Percentiles rank a stretch among this genome's conserved stretches.
Evolutionary conservation across 495 filamentous ascomycete genomes (phyloP).

Genomic region (Rhypophila decipiens): DNA sequence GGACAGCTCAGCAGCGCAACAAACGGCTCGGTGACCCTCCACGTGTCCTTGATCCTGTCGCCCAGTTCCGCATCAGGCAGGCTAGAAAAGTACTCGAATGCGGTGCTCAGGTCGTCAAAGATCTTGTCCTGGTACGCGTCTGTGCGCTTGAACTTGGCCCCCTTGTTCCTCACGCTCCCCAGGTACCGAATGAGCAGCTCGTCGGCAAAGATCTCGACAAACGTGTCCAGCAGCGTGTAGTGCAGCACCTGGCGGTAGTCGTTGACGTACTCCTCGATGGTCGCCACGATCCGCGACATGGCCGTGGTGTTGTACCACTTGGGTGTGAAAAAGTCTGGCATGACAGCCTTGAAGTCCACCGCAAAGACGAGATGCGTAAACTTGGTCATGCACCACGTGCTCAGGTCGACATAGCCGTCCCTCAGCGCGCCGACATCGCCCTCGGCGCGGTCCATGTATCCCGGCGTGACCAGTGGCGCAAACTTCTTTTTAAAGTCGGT

Average conservation of each 20-base stretch:
- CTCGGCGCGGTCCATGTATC: slow-evolving; percentile 68
- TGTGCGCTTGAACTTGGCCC: slow-evolving; percentile 76
- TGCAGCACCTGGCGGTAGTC: slow-evolving; percentile 80
- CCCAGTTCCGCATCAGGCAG: slow-evolving; percentile 43
- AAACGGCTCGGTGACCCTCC: slow-evolving; percentile 81
- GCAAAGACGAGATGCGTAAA: slow-evolving; percentile 80
- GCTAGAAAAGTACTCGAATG: slow-evolving; percentile 68
- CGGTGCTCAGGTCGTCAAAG: slow-evolving; percentile 79
- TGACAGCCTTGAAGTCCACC: slow-evolving; percentile 74
- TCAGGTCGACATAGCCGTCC: slow-evolving; percentile 89
- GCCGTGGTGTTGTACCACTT: slow-evolving; percentile 78
- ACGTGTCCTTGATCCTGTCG: slow-evolving; percentile 72
- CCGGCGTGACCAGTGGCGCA: slow-evolving; percentile 67
- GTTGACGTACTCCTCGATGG: slow-evolving; percentile 86
- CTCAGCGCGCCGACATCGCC: slow-evolving; percentile 66
- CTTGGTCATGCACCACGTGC: slow-evolving; percentile 79
- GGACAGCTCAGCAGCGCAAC: slow-evolving; percentile 66
- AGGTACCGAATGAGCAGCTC: slow-evolving; percentile 84
- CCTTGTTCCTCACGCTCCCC: slow-evolving; percentile 77
- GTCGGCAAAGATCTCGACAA: slow-evolving; percentile 84
- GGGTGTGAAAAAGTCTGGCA: slow-evolving; percentile 84
- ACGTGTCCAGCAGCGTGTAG: slow-evolving; percentile 78
- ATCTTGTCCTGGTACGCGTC: slow-evolving; percentile 86
- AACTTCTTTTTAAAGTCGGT: slow-evolving; percentile 74
- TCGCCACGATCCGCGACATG: slow-evolving; percentile 84